Evolutionary conservation across 1,139 yeast genomes (phyloP).

Genomic region (Blastobotrys aristatus): DNA sequence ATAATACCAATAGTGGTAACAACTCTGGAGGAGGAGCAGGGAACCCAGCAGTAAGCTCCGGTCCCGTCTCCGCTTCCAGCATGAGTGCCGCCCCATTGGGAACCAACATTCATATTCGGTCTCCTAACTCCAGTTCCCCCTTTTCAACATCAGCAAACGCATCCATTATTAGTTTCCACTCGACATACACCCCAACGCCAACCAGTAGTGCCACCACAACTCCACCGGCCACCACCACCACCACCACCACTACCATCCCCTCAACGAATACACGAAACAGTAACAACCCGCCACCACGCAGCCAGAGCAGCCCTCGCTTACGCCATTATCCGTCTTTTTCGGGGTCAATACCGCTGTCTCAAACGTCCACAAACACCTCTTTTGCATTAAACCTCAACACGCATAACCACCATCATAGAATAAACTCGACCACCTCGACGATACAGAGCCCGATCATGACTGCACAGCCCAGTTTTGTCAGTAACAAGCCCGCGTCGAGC

Average conservation of each 20-base stretch:
- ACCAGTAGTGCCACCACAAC: background rate
- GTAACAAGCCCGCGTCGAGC: slow-evolving; percentile 12
- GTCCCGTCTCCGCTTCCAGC: no score
- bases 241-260: background rate
- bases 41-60: no score
- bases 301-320: slow-evolving; percentile 2
- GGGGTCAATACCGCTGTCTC: background rate
- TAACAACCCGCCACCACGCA: background rate
- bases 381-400: background rate
- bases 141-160: slow-evolving; percentile 12
- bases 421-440: slow-evolving; percentile 2
- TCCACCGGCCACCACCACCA: background rate
- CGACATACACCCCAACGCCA: slow-evolving; percentile 1
- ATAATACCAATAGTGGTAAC: background rate
- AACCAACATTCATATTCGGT: slow-evolving; percentile 14
- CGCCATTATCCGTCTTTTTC: slow-evolving; percentile 6
- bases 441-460: slow-evolving; percentile 8
- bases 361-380: background rate
- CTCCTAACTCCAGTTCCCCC: slow-evolving; percentile 14
- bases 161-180: slow-evolving; percentile 2
- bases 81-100: slow-evolving; percentile 7
- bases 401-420: background rate
- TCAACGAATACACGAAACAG: no score
- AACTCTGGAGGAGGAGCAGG: background rate
- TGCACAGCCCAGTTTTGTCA: slow-evolving; percentile 10